phyloP scores from a whole-genome alignment of 1,284 basidiomycete species.

The Irpex sp. region DNA sequence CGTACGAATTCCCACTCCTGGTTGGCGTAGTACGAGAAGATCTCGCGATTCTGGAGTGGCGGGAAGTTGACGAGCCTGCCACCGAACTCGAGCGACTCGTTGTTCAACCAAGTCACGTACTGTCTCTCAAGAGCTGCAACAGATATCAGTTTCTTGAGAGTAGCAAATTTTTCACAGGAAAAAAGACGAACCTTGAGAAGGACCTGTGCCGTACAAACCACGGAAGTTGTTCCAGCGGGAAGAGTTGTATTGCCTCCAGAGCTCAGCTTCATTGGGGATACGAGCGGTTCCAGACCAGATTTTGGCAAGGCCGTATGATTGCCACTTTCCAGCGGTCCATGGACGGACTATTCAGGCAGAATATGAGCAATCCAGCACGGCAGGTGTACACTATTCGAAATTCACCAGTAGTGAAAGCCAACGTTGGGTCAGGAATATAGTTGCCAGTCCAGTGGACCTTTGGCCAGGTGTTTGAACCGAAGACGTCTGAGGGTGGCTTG shows the following conservation, averaged over 20 bases:
- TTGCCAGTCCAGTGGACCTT: slow-evolving; percentile 7
- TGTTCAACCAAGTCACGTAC: slow-evolving; percentile 28
- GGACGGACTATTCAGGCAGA: background rate
- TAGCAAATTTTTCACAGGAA: background rate
- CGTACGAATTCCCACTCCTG: slow-evolving; percentile 5
- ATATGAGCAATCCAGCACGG: background rate
- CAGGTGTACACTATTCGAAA: background rate
- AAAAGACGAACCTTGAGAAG: slow-evolving; percentile 14
- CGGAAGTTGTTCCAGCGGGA: slow-evolving; percentile 20
- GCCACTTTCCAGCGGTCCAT: slow-evolving; percentile 2
- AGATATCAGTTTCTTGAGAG: background rate
- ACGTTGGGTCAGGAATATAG: slow-evolving; percentile 3
- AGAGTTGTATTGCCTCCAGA: slow-evolving; percentile 13
- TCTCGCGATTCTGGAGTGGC: background rate
- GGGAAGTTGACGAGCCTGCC: slow-evolving; percentile 19
- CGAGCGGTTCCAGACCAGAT: slow-evolving; percentile 3
- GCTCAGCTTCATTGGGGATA: slow-evolving; percentile 2
- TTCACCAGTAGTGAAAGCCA: slow-evolving; percentile 4
- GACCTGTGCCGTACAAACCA: slow-evolving; percentile 19
- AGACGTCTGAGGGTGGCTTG: slow-evolving; percentile 4
- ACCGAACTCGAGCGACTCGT: slow-evolving; percentile 24
- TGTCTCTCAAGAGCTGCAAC: slow-evolving; percentile 21
- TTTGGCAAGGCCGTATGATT: slow-evolving; percentile 4
- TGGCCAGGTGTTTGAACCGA: background rate
- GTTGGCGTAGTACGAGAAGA: slow-evolving; percentile 8